phyloP scores from a whole-genome alignment of 345 rosid species.

The Lenwebbia sp. region DNA sequence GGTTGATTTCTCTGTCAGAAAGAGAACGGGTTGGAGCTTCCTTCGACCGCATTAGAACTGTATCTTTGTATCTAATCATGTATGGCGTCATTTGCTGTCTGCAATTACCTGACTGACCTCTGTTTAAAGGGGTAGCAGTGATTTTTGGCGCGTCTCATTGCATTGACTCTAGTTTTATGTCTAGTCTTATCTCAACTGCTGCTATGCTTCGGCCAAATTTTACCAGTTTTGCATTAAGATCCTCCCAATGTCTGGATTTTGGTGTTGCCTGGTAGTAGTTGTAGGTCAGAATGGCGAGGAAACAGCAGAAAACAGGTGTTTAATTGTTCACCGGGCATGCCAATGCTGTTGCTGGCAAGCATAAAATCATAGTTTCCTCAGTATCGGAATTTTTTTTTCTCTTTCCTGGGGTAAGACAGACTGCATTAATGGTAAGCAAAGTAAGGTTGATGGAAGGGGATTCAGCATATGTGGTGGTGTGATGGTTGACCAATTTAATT shows the following conservation, averaged over 20 bases:
- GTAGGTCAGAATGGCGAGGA: neutral
- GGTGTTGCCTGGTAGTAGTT: neutral
- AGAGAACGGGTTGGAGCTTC: neutral
- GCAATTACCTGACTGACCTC: neutral
- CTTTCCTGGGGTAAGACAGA: slow-evolving; percentile 18
- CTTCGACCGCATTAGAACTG: neutral
- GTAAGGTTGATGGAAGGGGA: neutral
- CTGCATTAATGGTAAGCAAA: neutral
- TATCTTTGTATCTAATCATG: neutral
- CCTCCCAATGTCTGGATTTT: neutral
- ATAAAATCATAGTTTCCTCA: neutral
- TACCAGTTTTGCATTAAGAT: neutral
- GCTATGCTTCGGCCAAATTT: neutral
- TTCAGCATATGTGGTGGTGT: neutral
- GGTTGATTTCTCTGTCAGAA: neutral
- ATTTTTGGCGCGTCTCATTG: neutral
- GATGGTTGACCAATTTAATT: neutral
- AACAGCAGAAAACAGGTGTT: neutral
- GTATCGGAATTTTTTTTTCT: neutral
- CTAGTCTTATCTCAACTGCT: neutral
- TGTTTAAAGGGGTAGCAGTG: neutral
- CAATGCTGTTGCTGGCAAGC: neutral
- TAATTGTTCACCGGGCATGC: neutral
- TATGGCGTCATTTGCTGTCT: neutral
- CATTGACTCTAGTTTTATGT: neutral